Evolutionary conservation across 495 filamentous ascomycete genomes (phyloP).

Genomic region (Xeromyces bisporus): DNA sequence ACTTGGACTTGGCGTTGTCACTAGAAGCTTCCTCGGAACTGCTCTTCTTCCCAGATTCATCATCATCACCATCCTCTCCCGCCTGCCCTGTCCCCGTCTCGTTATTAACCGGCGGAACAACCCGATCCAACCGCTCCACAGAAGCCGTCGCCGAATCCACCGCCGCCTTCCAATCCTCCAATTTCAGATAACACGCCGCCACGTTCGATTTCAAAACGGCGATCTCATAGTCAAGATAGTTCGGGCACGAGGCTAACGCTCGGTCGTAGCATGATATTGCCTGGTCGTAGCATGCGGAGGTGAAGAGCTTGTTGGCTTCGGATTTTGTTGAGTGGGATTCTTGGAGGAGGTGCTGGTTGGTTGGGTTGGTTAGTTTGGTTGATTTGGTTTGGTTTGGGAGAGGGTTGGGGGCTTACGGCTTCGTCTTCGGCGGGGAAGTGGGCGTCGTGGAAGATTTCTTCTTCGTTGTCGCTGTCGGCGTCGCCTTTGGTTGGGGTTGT

Average conservation of each 20-base stretch:
- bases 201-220: slow-evolving; percentile 80
- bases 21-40: neutral
- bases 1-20: neutral
- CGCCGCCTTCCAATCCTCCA: slow-evolving; percentile 74
- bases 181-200: slow-evolving; percentile 75
- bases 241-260: slow-evolving; percentile 65
- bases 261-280: slow-evolving; percentile 84
- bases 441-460: slow-evolving; percentile 31
- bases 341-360: slow-evolving; percentile 47
- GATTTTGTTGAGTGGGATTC: slow-evolving; percentile 62
- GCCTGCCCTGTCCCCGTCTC: slow-evolving; percentile 1
- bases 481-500: no score
- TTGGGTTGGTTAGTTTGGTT: slow-evolving; percentile 21
- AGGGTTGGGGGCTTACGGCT: slow-evolving; percentile 35
- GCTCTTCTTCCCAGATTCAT: no score
- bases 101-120: slow-evolving; percentile 28
- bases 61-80: neutral
- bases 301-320: slow-evolving; percentile 64
- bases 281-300: slow-evolving; percentile 51
- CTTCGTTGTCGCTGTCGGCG: slow-evolving; percentile 18
- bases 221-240: slow-evolving; percentile 78
- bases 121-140: slow-evolving; percentile 50
- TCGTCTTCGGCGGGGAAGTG: slow-evolving; percentile 63
- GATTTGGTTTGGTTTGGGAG: no score
- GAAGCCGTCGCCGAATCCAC: slow-evolving; percentile 55